These are phyloP conservation scores for Oemleria cerasiformis DNA, from an alignment of 306 rosid genomes.

Conservation along the genomic window DNA sequence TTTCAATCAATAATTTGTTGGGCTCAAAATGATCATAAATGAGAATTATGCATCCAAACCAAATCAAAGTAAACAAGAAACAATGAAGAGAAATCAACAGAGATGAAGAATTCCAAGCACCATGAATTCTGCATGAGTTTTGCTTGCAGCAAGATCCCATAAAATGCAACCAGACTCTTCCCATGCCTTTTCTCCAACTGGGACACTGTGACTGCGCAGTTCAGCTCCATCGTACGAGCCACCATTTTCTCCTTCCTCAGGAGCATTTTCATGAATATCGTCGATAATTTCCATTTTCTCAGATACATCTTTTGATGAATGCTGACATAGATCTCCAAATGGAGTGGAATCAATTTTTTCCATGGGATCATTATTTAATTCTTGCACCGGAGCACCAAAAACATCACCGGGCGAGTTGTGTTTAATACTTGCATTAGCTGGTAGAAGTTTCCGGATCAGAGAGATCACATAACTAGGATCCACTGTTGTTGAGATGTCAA, in stretches of 20 bases:
- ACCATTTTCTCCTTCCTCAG: constrained; percentile 23
- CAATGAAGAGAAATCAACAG: neutral
- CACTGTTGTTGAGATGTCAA: constrained; percentile 84
- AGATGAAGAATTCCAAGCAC: constrained; percentile 33
- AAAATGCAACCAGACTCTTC: constrained; percentile 84
- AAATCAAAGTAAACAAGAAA: neutral
- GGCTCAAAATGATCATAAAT: neutral
- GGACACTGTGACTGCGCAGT: constrained; percentile 10
- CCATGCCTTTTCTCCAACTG: constrained; percentile 51
- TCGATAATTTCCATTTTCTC: constrained; percentile 49
- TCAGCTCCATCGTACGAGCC: constrained; percentile 20
- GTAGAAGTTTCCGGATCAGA: constrained; percentile 79
- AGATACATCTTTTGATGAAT: constrained; percentile 17
- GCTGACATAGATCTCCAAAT: constrained; percentile 12
- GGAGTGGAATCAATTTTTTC: constrained; percentile 30
- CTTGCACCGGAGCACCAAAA: constrained; percentile 22
- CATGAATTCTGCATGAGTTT: constrained; percentile 86
- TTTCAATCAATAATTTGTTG: neutral
- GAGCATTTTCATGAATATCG: constrained; percentile 29
- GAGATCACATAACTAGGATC: constrained; percentile 91
- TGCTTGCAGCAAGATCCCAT: constrained; percentile 89
- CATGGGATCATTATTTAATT: constrained; percentile 3
- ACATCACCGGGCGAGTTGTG: constrained; percentile 19
- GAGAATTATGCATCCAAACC: neutral
- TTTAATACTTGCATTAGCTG: constrained; percentile 30